phyloP scores from a whole-genome alignment of 1,284 basidiomycete genomes.

The Cryptococcus deneoformans region DNA sequence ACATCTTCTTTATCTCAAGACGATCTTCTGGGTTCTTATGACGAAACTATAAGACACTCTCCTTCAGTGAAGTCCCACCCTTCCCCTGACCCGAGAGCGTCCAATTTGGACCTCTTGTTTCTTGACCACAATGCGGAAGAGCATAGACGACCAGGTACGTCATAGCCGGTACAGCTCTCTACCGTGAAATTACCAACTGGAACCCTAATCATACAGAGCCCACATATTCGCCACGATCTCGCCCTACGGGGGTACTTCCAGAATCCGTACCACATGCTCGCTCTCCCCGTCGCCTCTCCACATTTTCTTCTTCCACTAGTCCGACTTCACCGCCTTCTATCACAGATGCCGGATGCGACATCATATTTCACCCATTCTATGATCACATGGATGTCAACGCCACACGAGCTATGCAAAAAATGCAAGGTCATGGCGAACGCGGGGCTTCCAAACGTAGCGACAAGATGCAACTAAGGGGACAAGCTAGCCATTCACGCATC shows the following conservation, averaged over 20 bases:
- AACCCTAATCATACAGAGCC: too few species aligned
- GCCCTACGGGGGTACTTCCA: constrained; percentile 28
- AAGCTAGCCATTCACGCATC: not conserved
- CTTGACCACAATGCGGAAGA: too few species aligned
- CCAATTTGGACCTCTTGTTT: too few species aligned
- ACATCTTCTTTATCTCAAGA: constrained; percentile 4
- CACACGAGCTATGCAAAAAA: not conserved
- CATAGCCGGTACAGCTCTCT: too few species aligned
- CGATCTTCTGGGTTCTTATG: constrained; percentile 38
- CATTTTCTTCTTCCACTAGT: constrained; percentile 18
- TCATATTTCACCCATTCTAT: constrained; percentile 30
- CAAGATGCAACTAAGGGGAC: not conserved
- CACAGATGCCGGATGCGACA: constrained; percentile 27
- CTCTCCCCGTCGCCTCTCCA: constrained; percentile 24
- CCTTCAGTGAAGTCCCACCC: too few species aligned
- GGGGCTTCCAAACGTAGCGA: not conserved
- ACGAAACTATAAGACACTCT: constrained; percentile 12
- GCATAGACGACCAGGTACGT: too few species aligned
- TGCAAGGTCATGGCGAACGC: constrained; percentile 2
- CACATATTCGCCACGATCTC: not conserved
- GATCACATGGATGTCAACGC: too few species aligned
- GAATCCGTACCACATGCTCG: constrained; percentile 25
- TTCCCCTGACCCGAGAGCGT: too few species aligned
- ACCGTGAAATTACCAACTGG: too few species aligned
- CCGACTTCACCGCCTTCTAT: constrained; percentile 38